These are phyloP conservation scores for Coffea humblotiana DNA, from an alignment of 305 asterid species.

Conservation along the genomic window DNA sequence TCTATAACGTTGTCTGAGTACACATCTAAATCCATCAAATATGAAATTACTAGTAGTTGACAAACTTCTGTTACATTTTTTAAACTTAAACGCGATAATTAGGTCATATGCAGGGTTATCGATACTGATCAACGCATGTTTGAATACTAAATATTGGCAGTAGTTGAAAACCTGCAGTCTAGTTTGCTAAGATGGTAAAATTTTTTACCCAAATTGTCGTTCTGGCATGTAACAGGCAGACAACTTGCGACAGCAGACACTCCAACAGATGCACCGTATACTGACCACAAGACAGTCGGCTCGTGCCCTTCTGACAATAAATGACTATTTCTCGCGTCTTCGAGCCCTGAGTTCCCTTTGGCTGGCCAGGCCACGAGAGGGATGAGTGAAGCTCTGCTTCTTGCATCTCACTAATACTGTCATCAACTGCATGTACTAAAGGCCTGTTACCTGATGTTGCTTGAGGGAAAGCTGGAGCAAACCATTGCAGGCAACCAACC, in stretches of 20 bases:
- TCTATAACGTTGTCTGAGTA: not conserved
- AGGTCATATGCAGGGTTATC: not conserved
- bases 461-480: not conserved
- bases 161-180: not conserved
- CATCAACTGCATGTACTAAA: not conserved
- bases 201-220: constrained; percentile 1
- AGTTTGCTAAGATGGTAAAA: not conserved
- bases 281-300: constrained; percentile 85
- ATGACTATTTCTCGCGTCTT: constrained; percentile 84
- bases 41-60: not conserved
- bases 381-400: not conserved
- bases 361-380: constrained; percentile 88
- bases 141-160: not conserved
- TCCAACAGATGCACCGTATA: constrained; percentile 82
- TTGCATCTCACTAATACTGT: not conserved
- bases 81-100: not conserved
- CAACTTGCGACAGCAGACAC: constrained; percentile 81
- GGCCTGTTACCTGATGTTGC: not conserved
- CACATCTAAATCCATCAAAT: not conserved
- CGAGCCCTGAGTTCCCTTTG: constrained; percentile 92
- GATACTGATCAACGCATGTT: not conserved
- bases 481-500: not conserved
- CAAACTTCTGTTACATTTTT: not conserved
- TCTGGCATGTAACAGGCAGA: constrained; percentile 58
- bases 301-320: constrained; percentile 73